Evolutionary conservation across 2,329 filamentous ascomycete species (phyloP).

Genomic region (Xylaria hypoxylon): DNA sequence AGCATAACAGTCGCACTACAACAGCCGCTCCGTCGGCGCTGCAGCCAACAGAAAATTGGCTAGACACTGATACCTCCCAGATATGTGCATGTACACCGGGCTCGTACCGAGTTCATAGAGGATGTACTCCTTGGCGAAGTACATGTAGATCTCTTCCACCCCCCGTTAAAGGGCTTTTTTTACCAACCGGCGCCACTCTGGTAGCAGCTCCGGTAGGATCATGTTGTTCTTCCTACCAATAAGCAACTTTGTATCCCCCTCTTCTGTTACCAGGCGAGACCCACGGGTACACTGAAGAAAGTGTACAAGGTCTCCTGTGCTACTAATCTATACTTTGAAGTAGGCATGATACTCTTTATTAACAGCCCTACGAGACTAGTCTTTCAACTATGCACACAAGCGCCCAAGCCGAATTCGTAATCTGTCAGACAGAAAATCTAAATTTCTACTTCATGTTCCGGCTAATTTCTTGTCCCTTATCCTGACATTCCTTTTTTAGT

Average conservation of each 20-base stretch:
- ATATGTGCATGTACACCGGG: constrained; percentile 21
- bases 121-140: constrained; percentile 1
- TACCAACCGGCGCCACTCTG: not conserved
- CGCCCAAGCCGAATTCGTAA: constrained; percentile 8
- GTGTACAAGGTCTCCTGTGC: not conserved
- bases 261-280: not conserved
- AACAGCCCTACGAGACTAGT: constrained; percentile 33
- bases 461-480: not conserved
- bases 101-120: not conserved
- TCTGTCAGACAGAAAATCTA: constrained; percentile 3
- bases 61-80: constrained; percentile 16
- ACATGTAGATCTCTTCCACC: not conserved
- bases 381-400: constrained; percentile 21
- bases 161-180: constrained; percentile 1
- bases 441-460: constrained; percentile 12
- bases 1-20: constrained; percentile 36
- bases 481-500: not conserved
- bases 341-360: constrained; percentile 2
- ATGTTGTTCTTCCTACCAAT: not conserved
- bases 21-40: constrained; percentile 33
- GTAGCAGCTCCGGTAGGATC: constrained; percentile 7
- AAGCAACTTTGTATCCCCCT: not conserved
- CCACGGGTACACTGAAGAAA: not conserved
- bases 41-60: constrained; percentile 39
- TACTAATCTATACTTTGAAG: constrained; percentile 2